phyloP scores from a whole-genome alignment of 495 filamentous ascomycete species.

The Lasiosphaeriaceae sp. region DNA sequence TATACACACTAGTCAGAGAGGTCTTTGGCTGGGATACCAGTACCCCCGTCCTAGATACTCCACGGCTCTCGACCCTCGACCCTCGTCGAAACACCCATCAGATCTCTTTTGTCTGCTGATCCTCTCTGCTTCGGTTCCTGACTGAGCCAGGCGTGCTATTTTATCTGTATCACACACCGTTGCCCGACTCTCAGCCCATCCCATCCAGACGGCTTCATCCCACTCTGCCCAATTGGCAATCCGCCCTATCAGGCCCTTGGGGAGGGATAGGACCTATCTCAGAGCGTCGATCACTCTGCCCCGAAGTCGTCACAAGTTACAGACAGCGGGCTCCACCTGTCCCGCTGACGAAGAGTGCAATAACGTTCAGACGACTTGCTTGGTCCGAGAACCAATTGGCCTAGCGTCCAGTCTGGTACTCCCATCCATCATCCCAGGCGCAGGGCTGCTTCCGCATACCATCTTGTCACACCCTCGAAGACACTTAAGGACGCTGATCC shows the following conservation, averaged over 20 bases:
- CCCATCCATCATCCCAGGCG: slow-evolving; percentile 13
- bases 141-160: neutral
- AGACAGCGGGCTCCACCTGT: slow-evolving; percentile 31
- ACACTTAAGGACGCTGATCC: slow-evolving; percentile 81
- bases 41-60: slow-evolving; percentile 14
- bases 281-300: slow-evolving; percentile 43
- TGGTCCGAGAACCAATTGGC: slow-evolving; percentile 38
- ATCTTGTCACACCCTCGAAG: slow-evolving; percentile 38
- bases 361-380: slow-evolving; percentile 40
- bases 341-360: slow-evolving; percentile 40
- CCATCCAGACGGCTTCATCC: slow-evolving; percentile 5
- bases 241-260: slow-evolving; percentile 27
- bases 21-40: neutral
- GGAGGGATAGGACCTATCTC: slow-evolving; percentile 34
- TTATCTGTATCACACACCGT: slow-evolving; percentile 9
- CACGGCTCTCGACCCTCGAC: slow-evolving; percentile 2
- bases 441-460: slow-evolving; percentile 35
- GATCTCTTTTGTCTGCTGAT: slow-evolving; percentile 23
- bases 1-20: slow-evolving; percentile 2
- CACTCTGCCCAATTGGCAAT: slow-evolving; percentile 27
- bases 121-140: slow-evolving; percentile 11
- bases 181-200: slow-evolving; percentile 17
- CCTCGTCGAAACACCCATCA: slow-evolving; percentile 13
- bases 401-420: slow-evolving; percentile 21
- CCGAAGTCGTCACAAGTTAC: slow-evolving; percentile 41